Base-by-base conservation (phyloP, 805 yeast species). In the Dipodascus geniculatus region DNA sequence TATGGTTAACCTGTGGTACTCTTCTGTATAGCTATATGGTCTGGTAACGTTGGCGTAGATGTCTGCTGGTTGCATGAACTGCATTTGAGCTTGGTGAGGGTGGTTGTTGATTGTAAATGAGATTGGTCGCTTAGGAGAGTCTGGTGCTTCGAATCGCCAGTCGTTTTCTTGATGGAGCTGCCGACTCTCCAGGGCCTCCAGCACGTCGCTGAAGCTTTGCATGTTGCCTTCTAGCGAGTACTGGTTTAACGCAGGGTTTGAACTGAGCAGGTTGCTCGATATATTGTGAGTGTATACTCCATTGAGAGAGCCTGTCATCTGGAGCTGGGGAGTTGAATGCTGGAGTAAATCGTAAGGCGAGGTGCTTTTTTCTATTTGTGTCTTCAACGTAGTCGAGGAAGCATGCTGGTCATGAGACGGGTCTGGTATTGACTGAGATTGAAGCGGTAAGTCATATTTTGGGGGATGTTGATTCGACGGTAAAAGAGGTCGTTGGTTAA, bases 21-120 rank as follows among this genome's bases (percentile, higher is more conserved):
- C 96, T 1, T 89, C 85, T 0, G 96, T 90, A 64, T 93, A 91
- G 6, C 90, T 79, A 63, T 85, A 93, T 0, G 98, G 97, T 51
- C 71, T 74, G 20, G 70, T 74, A 14, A 91, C 86, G 51, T 79
- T 75, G 22, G 84, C 81, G 69, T 91, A 93, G 14, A 91, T 62
- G n/a, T 61, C 65, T 2, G 60, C 61, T 1, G 67, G 65, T 17
- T 54, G 35, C 24, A 22, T 22, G 22, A 47, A 17, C 19, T 22
- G 23, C 20, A n/a, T 28, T 49, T 20, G 42, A 17, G 44, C n/a
- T 2, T 31, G 17, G 23, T 22, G 23, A 20, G 49, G 49, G 11
- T 22, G 17, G 19, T 23, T 47, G n/a, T 23, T 23, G 42, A 63
- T 59, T 1, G 65, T 62, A 19, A 63, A 50, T 19, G 66, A 62